A percentile compares a stretch with the other conserved stretches of the same genome.
phyloP scores from a whole-genome alignment of 179 eudicot genomes.

The Beta macrorhiza region DNA sequence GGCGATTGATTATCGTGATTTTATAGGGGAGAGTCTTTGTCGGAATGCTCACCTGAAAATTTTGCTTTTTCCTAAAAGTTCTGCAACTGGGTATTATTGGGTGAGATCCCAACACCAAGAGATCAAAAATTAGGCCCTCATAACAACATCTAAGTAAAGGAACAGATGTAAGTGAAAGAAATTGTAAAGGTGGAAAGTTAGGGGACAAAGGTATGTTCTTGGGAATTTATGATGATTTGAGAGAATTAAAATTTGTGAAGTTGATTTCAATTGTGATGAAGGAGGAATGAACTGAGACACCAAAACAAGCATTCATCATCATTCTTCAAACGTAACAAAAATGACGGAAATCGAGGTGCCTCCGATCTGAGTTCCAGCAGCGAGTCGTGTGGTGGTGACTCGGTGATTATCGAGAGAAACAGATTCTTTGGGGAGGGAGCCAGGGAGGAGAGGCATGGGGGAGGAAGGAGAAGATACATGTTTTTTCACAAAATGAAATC shows the following conservation, averaged over 20 bases:
- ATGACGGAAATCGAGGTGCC: too few relatives aligned
- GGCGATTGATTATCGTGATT: too few relatives aligned
- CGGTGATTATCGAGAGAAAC: too few relatives aligned
- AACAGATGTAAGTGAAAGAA: conserved; percentile 25
- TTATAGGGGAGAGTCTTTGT: too few relatives aligned
- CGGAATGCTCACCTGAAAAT: conserved; percentile 6
- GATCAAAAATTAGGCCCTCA: conserved; percentile 27
- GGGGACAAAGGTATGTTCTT: conserved; percentile 7
- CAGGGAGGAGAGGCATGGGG: too few relatives aligned
- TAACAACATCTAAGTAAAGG: conserved; percentile 41
- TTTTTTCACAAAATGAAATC: too few relatives aligned
- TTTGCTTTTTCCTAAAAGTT: conserved; percentile 20
- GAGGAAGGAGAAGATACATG: too few relatives aligned
- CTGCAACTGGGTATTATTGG: conserved; percentile 30
- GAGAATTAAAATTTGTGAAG: conserved; percentile 22
- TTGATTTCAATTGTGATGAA: conserved; percentile 13
- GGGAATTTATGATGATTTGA: conserved; percentile 11
- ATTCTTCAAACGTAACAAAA: not conserved
- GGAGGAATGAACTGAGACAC: too few relatives aligned
- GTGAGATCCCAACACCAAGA: conserved; percentile 12
- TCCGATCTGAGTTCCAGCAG: too few relatives aligned
- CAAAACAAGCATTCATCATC: too few relatives aligned
- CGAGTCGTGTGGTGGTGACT: too few relatives aligned
- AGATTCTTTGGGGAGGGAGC: too few relatives aligned
- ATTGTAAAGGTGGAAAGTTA: conserved; percentile 22